Percentiles rank a stretch among this genome's conserved stretches.
Conservation (phyloP, 257 asterid genomes). For the Solanum ossicruentum region DNA sequence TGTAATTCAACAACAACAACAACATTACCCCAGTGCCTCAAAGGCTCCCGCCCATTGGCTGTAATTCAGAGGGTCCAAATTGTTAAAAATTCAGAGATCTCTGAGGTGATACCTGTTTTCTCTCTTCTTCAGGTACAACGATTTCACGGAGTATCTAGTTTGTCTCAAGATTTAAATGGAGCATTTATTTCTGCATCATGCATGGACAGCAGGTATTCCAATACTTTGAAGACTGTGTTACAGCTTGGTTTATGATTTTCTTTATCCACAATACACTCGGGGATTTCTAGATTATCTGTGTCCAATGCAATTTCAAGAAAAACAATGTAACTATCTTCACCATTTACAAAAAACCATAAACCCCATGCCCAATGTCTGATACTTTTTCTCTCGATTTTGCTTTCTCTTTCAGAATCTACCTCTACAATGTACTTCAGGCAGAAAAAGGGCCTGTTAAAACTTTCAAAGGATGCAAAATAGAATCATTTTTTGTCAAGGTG, state of each 20-base stretch:
- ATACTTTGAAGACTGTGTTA: neutral
- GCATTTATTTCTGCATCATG: constrained; percentile 76
- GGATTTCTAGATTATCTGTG: neutral
- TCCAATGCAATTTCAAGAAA: neutral
- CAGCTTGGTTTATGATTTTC: neutral
- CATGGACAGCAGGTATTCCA: constrained; percentile 79
- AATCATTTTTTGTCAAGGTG: constrained; percentile 92
- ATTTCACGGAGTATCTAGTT: constrained; percentile 74
- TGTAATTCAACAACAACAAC: too few species aligned
- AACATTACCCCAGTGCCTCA: too few species aligned
- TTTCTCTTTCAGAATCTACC: constrained; percentile 55
- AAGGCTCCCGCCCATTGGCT: too few species aligned
- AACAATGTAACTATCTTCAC: neutral
- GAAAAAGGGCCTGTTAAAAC: constrained; percentile 62
- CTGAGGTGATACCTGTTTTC: neutral
- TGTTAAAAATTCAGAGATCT: neutral
- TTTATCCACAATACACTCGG: neutral
- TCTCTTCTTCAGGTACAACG: constrained; percentile 37
- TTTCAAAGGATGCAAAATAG: constrained; percentile 61
- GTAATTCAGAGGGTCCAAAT: neutral
- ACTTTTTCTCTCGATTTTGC: neutral
- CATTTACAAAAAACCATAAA: neutral
- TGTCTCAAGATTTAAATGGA: constrained; percentile 86
- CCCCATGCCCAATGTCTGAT: neutral
- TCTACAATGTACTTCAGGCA: constrained; percentile 72